Percentiles rank a stretch among this genome's conserved stretches.
Conservation (phyloP, 2,329 filamentous ascomycete species). For the Cryphonectria naterciae region DNA sequence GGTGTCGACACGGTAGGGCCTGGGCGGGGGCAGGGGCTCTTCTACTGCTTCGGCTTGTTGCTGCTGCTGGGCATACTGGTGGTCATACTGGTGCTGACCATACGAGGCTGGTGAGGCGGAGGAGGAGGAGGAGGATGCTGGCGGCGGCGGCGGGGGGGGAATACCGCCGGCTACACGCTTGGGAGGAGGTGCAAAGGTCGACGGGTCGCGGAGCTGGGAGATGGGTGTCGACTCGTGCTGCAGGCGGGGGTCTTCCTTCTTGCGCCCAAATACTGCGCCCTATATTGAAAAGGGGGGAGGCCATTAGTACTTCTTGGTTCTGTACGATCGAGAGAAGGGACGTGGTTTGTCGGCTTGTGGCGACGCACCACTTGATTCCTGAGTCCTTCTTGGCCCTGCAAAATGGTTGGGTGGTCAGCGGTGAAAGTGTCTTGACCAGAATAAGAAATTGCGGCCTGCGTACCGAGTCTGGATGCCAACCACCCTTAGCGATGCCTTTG, state of each 20-base stretch:
- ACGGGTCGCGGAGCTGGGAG: conserved; percentile 72
- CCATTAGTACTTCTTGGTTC: neutral
- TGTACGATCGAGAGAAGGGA: neutral
- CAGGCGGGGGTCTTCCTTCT: conserved; percentile 14
- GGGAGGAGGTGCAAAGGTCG: conserved; percentile 79
- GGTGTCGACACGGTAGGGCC: conserved; percentile 71
- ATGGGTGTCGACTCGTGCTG: conserved; percentile 17
- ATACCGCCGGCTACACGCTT: conserved; percentile 52
- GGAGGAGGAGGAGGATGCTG: conserved; percentile 35
- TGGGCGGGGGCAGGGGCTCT: conserved; percentile 53
- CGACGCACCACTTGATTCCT: conserved; percentile 52
- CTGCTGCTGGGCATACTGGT: conserved; percentile 33
- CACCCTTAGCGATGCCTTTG: conserved; percentile 54
- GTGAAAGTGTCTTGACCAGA: neutral
- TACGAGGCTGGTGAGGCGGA: conserved; percentile 43
- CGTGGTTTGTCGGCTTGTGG: neutral
- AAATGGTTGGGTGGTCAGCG: neutral
- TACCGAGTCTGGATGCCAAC: conserved; percentile 56
- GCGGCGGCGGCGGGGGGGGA: conserved; percentile 27
- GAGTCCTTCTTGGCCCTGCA: conserved; percentile 34
- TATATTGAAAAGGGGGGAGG: neutral
- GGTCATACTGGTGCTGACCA: conserved; percentile 27
- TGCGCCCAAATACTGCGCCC: conserved; percentile 25
- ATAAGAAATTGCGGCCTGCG: neutral
- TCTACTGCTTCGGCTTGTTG: conserved; percentile 34